phyloP scores from a whole-genome alignment of 1,139 yeast genomes.

The Scheffersomyces segobiensis region DNA sequence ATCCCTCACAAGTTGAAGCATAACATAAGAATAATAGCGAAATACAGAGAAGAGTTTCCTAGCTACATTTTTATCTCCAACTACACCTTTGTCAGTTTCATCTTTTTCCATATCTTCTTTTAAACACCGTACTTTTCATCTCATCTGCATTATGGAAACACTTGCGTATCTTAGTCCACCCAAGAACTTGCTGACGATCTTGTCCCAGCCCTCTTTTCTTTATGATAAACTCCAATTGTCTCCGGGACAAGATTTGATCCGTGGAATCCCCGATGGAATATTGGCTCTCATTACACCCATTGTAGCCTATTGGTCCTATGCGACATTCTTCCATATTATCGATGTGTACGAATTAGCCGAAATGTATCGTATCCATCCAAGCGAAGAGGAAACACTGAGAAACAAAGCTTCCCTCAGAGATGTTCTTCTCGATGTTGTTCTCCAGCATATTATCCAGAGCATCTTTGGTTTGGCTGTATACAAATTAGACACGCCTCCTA shows the following conservation, averaged over 20 bases:
- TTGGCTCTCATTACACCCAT: constrained; percentile 76
- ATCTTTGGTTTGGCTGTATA: constrained; percentile 59
- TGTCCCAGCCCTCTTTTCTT: constrained; percentile 14
- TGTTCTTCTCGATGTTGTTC: constrained; percentile 76
- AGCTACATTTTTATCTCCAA: not conserved
- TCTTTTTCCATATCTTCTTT: not conserved
- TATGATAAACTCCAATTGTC: constrained; percentile 8
- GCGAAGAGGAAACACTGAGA: constrained; percentile 74
- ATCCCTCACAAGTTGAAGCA: not conserved
- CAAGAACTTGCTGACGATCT: constrained; percentile 16
- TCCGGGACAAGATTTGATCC: constrained; percentile 42
- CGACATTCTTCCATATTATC: constrained; percentile 69
- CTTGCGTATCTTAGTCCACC: constrained; percentile 13
- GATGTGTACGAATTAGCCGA: constrained; percentile 78
- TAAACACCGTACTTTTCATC: not conserved
- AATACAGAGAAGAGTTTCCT: not conserved
- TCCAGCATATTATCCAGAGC: constrained; percentile 85
- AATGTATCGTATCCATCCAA: constrained; percentile 84
- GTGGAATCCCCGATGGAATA: constrained; percentile 70
- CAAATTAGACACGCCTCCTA: constrained; percentile 59
- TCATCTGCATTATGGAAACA: not conserved
- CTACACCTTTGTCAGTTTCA: not conserved
- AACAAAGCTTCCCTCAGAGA: constrained; percentile 71
- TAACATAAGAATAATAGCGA: not conserved
- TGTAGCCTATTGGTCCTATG: constrained; percentile 78